Base-by-base conservation (phyloP, 2,329 filamentous ascomycete species). In the Cryphonectria nitschkei region DNA sequence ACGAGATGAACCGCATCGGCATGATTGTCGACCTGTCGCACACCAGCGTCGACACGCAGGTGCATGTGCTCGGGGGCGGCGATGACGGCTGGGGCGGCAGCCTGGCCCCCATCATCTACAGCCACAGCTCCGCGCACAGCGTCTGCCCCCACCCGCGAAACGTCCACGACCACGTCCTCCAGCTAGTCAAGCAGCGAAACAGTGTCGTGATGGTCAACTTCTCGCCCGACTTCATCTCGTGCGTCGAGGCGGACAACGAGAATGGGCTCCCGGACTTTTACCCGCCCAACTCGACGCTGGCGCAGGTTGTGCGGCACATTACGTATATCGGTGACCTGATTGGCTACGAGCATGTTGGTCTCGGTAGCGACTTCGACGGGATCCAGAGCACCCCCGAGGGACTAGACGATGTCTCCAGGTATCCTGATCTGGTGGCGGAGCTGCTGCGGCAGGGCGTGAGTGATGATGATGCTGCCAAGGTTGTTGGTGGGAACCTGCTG, bases 181-280 rank as follows among this genome's bases (percentile, higher is more conserved):
- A 91, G 54, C 83, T 96, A 0, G 92, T 98, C 52, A 93, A 93
- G 79, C 80, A 88, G 76, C 89, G 87, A 2, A 88, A 91, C 73
- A 92, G 92, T 3, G 76, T 98, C 13, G 93, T 98, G 68, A 97
- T 98, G 94, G 89, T 98, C 73, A 98, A 97, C 79, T 97, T 97
- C 77, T 84, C 88, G 22, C 93, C 94, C 0, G 90, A 90, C 26
- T 98, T 97, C 79, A 89, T 97, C 73, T 93, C 91, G 39, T 97
- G 95, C 79, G 84, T 86, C 1, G 85, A 88, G 13, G 83, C 86
- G 0, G 84, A 87, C 43, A 84, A 86, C 3, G 82, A 85, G 22
- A 87, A 88, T 58, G 92, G 91, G 0, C 78, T 97, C 6, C 93
- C 94, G 0, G 86, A 90, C 19, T 87, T 87, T 70, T 89, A 91